These are phyloP conservation scores for Metarhizium sp. DNA, from an alignment of 2,329 filamentous ascomycete species.

Conservation along the genomic window DNA sequence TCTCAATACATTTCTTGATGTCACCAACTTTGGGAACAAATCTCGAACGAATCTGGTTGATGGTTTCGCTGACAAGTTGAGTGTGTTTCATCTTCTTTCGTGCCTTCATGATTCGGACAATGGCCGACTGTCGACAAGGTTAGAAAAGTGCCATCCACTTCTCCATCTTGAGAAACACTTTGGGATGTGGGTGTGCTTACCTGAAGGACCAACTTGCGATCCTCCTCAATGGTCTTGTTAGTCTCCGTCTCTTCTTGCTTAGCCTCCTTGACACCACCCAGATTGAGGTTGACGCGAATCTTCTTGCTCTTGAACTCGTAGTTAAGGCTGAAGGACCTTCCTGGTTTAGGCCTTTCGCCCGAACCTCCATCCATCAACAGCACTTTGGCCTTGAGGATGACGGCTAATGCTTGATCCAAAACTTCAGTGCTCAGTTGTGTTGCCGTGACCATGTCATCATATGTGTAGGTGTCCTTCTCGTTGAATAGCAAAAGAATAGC, in stretches of 20 bases:
- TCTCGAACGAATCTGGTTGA: conserved; percentile 85
- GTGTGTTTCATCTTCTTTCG: conserved; percentile 98
- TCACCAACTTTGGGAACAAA: conserved; percentile 90
- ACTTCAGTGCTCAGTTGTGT: conserved; percentile 75
- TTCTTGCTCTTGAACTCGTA: conserved; percentile 98
- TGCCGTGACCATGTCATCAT: conserved; percentile 76
- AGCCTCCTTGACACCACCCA: conserved; percentile 87
- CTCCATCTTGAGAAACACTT: not conserved
- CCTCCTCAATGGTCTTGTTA: conserved; percentile 98
- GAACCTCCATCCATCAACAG: conserved; percentile 62
- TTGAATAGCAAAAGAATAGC: conserved; percentile 92
- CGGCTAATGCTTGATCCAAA: conserved; percentile 75
- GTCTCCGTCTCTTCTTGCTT: conserved; percentile 96
- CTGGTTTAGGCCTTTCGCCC: conserved; percentile 62
- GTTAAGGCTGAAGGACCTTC: conserved; percentile 77
- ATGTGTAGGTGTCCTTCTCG: conserved; percentile 73
- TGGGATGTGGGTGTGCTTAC: conserved; percentile 41
- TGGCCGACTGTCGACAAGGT: conserved; percentile 62
- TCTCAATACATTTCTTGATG: conserved; percentile 99
- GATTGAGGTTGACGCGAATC: conserved; percentile 91
- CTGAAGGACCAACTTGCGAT: conserved; percentile 92
- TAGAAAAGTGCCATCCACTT: conserved; percentile 10
- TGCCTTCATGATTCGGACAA: conserved; percentile 99
- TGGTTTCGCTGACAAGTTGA: conserved; percentile 88
- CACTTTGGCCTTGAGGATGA: conserved; percentile 90